These are phyloP conservation scores for Amanita pseudoporphyria DNA, from an alignment of 768 basidiomycete species.

Conservation along the genomic window DNA sequence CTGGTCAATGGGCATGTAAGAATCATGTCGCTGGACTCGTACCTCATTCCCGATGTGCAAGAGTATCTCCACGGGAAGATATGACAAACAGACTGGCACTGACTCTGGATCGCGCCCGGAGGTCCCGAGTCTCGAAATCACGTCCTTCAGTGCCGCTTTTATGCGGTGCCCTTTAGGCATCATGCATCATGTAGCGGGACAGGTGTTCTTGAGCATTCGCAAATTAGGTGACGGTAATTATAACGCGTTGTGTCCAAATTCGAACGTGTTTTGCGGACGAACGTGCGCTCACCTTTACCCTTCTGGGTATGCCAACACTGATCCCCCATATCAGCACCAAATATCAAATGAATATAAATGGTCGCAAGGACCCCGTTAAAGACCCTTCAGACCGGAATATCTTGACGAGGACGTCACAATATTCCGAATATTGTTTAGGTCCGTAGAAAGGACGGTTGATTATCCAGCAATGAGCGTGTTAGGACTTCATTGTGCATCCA, in stretches of 20 bases:
- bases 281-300: not conserved
- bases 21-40: not conserved
- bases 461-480: no score
- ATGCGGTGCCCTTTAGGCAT: not conserved
- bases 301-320: not conserved
- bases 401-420: no score
- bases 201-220: not conserved
- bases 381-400: no score
- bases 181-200: not conserved
- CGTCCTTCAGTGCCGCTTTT: not conserved
- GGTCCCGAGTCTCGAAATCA: not conserved
- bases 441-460: no score
- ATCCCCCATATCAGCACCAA: no score
- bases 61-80: conserved; percentile 2
- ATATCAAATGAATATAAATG: no score
- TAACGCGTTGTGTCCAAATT: not conserved
- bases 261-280: not conserved
- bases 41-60: conserved; percentile 2
- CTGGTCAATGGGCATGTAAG: not conserved
- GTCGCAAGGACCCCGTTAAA: no score
- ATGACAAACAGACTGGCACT: not conserved
- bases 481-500: not conserved
- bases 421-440: no score
- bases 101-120: not conserved
- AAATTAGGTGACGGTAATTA: not conserved